phyloP scores from a whole-genome alignment of 768 basidiomycete species.

The Collybiopsis confluens region DNA sequence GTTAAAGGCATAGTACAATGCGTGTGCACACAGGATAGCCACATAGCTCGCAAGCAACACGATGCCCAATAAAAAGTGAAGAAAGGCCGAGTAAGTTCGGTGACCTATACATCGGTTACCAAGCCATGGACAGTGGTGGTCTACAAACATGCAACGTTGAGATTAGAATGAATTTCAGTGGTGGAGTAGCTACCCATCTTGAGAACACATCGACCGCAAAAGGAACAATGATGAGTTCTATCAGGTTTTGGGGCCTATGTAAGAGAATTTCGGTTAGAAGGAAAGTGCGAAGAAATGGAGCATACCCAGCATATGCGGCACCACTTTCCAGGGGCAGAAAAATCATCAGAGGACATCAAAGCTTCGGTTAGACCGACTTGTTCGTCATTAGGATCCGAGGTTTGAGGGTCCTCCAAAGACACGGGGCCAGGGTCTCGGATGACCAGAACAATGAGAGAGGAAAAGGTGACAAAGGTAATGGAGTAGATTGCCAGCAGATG shows the following conservation, averaged over 20 bases:
- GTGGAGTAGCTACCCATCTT: constrained; percentile 61
- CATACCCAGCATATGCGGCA: constrained; percentile 73
- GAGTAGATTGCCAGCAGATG: constrained; percentile 62
- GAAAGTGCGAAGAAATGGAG: background rate
- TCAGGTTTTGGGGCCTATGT: constrained; percentile 77
- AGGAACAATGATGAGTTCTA: constrained; percentile 71
- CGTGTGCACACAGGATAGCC: constrained; percentile 44
- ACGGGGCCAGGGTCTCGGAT: constrained; percentile 74
- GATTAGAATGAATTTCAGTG: constrained; percentile 9
- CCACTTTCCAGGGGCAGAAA: constrained; percentile 57
- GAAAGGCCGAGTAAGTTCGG: constrained; percentile 78
- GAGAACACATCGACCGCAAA: constrained; percentile 74
- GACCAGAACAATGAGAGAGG: constrained; percentile 69
- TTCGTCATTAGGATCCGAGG: constrained; percentile 25
- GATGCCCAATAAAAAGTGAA: constrained; percentile 69
- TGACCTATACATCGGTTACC: constrained; percentile 76
- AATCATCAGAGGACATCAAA: constrained; percentile 49
- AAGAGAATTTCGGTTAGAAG: background rate
- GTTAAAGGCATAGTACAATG: constrained; percentile 62
- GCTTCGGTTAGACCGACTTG: constrained; percentile 57
- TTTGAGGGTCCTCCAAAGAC: constrained; percentile 21
- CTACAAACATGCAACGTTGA: constrained; percentile 27
- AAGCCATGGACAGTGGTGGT: constrained; percentile 87
- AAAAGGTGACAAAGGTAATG: constrained; percentile 65
- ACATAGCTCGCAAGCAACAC: constrained; percentile 63